These are phyloP conservation scores for Saturnispora galanensis DNA, from an alignment of 805 yeast species.

Conservation along the genomic window DNA sequence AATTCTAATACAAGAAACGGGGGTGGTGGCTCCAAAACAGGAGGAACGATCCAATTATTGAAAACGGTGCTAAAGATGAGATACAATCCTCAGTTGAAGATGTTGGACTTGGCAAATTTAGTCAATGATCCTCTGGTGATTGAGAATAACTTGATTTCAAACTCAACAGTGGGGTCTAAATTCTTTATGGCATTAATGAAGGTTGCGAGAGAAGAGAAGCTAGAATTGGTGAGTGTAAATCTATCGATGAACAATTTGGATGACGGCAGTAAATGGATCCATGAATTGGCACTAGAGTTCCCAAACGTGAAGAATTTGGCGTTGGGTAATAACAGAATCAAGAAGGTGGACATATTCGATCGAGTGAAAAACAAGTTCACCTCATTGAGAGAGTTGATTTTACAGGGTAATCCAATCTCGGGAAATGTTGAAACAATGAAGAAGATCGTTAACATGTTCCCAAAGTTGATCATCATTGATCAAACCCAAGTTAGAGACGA, in stretches of 20 bases:
- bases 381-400: constrained; percentile 62
- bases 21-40: background rate
- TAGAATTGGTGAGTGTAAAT: constrained; percentile 63
- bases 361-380: constrained; percentile 70
- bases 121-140: constrained; percentile 51
- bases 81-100: constrained; percentile 51
- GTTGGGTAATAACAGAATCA: constrained; percentile 63
- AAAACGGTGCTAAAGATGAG: constrained; percentile 52
- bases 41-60: constrained; percentile 49
- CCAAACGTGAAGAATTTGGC: constrained; percentile 76
- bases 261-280: constrained; percentile 39
- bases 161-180: constrained; percentile 44
- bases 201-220: constrained; percentile 44
- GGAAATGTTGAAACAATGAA: constrained; percentile 33
- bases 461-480: constrained; percentile 70
- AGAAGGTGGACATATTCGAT: constrained; percentile 51
- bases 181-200: constrained; percentile 87
- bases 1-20: constrained; percentile 1
- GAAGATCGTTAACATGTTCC: constrained; percentile 65
- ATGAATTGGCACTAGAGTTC: constrained; percentile 59
- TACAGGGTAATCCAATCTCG: constrained; percentile 69
- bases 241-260: constrained; percentile 63
- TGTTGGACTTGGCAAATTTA: constrained; percentile 63
- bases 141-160: constrained; percentile 50
- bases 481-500: constrained; percentile 74